A percentile compares a stretch with the other conserved stretches of the same genome.
phyloP scores from a whole-genome alignment of 169 alveolate genomes.

The Pseudocohnilembus persalinus region DNA sequence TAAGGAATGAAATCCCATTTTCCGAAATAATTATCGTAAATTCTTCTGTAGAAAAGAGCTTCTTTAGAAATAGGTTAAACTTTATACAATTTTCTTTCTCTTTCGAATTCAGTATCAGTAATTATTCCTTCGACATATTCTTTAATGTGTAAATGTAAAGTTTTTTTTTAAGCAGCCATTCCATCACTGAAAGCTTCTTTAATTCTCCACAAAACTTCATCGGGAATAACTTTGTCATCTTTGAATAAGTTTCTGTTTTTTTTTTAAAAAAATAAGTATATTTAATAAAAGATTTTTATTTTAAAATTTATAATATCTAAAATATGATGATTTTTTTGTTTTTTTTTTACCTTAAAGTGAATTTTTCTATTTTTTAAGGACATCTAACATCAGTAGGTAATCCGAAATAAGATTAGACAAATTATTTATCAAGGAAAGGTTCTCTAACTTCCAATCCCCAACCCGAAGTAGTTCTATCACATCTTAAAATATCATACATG shows the following conservation, averaged over 20 bases:
- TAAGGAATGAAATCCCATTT: not conserved
- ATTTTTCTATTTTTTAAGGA: slow-evolving; percentile 27
- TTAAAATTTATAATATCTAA: too few species aligned
- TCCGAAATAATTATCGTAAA: not conserved
- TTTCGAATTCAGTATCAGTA: not conserved
- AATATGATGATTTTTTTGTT: too few species aligned
- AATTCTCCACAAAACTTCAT: slow-evolving; percentile 83
- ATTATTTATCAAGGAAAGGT: slow-evolving; percentile 82
- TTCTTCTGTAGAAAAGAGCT: not conserved
- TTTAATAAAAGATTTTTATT: too few species aligned
- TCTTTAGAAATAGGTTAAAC: not conserved
- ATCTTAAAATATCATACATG: slow-evolving; percentile 80
- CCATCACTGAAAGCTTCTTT: slow-evolving; percentile 87
- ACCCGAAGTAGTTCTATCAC: slow-evolving; percentile 86
- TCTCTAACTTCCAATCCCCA: slow-evolving; percentile 90
- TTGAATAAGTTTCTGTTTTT: not conserved
- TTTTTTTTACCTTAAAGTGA: not conserved
- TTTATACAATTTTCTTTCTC: not conserved
- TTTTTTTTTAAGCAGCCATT: slow-evolving; percentile 38
- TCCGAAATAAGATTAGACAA: slow-evolving; percentile 49
- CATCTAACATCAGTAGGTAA: slow-evolving; percentile 16
- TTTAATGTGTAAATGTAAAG: not conserved
- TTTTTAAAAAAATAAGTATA: too few species aligned
- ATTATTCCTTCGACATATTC: not conserved
- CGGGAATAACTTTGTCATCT: slow-evolving; percentile 60